Base-by-base conservation (phyloP, 2,329 filamentous ascomycete genomes). In the Aspergillus ochraceoroseus region DNA sequence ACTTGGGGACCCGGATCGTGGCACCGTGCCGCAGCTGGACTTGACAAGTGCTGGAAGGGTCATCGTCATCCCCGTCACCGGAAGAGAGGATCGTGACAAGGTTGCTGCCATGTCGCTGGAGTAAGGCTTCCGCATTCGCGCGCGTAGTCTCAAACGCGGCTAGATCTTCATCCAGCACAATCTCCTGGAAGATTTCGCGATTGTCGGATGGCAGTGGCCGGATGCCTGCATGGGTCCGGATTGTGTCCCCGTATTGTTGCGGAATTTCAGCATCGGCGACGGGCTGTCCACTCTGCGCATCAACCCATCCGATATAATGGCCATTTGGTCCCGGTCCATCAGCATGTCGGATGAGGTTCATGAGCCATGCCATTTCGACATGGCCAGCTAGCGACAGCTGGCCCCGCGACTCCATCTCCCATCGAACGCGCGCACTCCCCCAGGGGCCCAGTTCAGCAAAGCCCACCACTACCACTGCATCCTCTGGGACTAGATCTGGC, bases 121-220 rank as follows among this genome's bases (percentile, higher is more conserved):
- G 11, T 3, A 44, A 17, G 2, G 23, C 22, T 6, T 44, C 35
- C 0, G 35, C 41, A n/a, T 23, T 40, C 2, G 26, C 26, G 20
- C 34, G 22, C 5, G 42, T 31, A 15, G 25, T 15, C 13, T 34
- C 30, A 2, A 96, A 95, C 14, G 88, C 86, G 59, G 95, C 88
- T 11, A 96, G 79, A 54, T 95, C 90, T 65, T 94, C 87, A 63
- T 95, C 82, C 43, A 95, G 89, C 49, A 94, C 87, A 41, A 96
- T 85, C 68, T 96, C 89, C 61, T 95, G 89, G 38, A 96, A 80
- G 51, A 95, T 75, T 71, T 95, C 86, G 76, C 95, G 95, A 79
- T 92, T 77, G 67, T 95, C 89, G 1, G 90, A 87, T 70, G 95
- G 90, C 55, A 96, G 94, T 27, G 95, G 75, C 63, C 89, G 89